Base-by-base conservation (phyloP, 2,329 filamentous ascomycete species). In the Leptodontidium sp. region DNA sequence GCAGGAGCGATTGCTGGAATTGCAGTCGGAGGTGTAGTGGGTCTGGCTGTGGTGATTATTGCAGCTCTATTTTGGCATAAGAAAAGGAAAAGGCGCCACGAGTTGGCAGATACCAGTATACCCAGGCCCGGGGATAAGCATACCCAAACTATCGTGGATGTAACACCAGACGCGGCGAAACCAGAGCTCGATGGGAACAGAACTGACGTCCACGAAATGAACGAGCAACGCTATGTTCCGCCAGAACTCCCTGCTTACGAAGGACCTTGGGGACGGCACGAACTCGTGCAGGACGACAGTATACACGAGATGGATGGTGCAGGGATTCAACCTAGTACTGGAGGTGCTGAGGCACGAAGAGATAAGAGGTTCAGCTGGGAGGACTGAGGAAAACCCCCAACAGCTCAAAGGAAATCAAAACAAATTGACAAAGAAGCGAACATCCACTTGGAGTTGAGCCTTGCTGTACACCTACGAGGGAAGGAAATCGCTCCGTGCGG, bases 161-260 rank as follows among this genome's bases (percentile, higher is more conserved):
- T 59, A n/a, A 59, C 57, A 8, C 38, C 57, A 15, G 57, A 40
- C 8, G 53, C 21, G 14, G 38, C 57, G 21, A 59, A 59, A 14
- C n/a, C 21, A 12, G 57, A 59, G 12, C n/a, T 59, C 3, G 57
- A 59, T 29, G 57, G 35, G 38, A 40, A 21, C 21, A 40, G 38
- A 24, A 21, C n/a, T 8, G 4, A 43, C 29, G 15, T 55, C 32
- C 52, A 55, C 52, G 52, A 55, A 26, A 43, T 43, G 57, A 43
- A 21, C 17, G 57, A 43, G 21, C 38, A 26, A 11, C 35, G 35
- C n/a, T 43, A 43, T 26, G 35, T 38, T 24, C 32, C 57, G 4
- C 61, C 47, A 26, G 68, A 66, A 15, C 45, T 66, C 15, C 35
- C 64, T 8, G 64, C 65, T 8, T 29, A 67, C 24, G 65, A 67